Evolutionary conservation across 192 early-diverging fungal species (phyloP).

Genomic region (Lobosporangium transversale): DNA sequence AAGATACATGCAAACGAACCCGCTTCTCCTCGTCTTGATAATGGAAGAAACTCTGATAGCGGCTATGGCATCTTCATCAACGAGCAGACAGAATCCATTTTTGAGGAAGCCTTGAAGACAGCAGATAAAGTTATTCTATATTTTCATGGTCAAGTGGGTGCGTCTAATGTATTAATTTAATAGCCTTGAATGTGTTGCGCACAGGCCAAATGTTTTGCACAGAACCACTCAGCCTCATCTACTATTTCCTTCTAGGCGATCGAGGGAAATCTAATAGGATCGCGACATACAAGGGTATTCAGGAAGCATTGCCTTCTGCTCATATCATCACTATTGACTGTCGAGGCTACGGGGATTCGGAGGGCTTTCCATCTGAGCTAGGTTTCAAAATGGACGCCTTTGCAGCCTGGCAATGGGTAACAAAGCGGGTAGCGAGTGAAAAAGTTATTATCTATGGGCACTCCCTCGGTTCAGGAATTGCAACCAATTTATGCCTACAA

Average conservation of each 20-base stretch:
- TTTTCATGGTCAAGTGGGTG: conserved; percentile 54
- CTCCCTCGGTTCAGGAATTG: conserved; percentile 50
- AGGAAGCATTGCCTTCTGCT: conserved; percentile 37
- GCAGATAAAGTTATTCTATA: conserved; percentile 43
- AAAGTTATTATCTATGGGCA: conserved; percentile 52
- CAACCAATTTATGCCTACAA: conserved; percentile 40
- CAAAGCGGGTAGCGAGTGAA: conserved; percentile 24
- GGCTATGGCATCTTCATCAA: too few relatives aligned
- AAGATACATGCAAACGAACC: conserved; percentile 16
- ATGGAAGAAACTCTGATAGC: too few relatives aligned
- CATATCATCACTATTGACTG: conserved; percentile 53
- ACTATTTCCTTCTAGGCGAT: conserved; percentile 22
- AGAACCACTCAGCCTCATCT: too few relatives aligned
- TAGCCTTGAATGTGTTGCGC: too few relatives aligned
- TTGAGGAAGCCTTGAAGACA: conserved; percentile 22
- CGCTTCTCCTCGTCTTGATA: conserved; percentile 3
- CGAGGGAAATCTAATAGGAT: conserved; percentile 47
- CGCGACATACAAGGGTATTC: conserved; percentile 47
- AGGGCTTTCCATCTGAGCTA: conserved; percentile 49
- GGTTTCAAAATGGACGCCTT: conserved; percentile 42
- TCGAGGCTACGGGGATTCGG: conserved; percentile 54
- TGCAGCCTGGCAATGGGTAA: conserved; percentile 45
- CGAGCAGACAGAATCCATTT: conserved; percentile 16
- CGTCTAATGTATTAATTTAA: background rate
- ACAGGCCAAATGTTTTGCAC: too few relatives aligned